Conservation (phyloP, 2,329 filamentous ascomycete genomes). For the Torrubiella hemipterigena region DNA sequence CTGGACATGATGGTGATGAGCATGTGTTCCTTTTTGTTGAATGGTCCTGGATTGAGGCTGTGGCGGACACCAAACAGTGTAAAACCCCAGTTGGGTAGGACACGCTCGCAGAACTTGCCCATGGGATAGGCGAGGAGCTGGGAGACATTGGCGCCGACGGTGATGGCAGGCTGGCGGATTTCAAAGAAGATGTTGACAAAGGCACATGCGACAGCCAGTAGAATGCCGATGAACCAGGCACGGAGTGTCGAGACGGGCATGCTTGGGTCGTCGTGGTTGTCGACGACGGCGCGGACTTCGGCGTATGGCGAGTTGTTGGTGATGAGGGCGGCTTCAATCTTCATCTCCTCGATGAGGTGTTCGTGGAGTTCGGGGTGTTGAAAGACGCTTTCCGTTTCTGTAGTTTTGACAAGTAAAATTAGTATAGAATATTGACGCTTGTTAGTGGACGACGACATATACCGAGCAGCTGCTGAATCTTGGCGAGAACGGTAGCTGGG, state of each 20-base stretch:
- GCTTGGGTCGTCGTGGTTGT: constrained; percentile 26
- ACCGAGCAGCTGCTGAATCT: constrained; percentile 23
- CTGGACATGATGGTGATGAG: constrained; percentile 46
- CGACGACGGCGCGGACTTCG: constrained; percentile 32
- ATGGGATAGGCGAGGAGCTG: constrained; percentile 26
- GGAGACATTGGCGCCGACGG: constrained; percentile 25
- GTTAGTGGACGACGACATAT: constrained; percentile 7
- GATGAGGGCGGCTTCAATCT: constrained; percentile 18
- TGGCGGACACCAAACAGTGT: constrained; percentile 22
- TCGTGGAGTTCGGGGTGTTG: constrained; percentile 14
- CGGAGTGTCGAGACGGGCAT: constrained; percentile 28
- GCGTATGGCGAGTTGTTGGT: constrained; percentile 24
- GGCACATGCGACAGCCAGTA: constrained; percentile 19
- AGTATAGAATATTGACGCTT: background rate
- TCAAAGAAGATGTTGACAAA: constrained; percentile 25
- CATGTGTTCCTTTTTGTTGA: constrained; percentile 42
- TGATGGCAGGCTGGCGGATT: constrained; percentile 27
- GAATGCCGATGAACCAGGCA: constrained; percentile 23
- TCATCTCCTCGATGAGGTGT: constrained; percentile 17
- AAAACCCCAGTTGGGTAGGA: constrained; percentile 21
- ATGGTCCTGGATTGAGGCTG: constrained; percentile 34
- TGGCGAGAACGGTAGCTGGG: constrained; percentile 19
- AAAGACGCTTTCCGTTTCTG: constrained; percentile 8
- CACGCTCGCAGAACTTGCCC: constrained; percentile 19
- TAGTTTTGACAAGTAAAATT: background rate